Evolutionary conservation across 495 filamentous ascomycete genomes (phyloP).

Genomic region (Immersiella caudata): DNA sequence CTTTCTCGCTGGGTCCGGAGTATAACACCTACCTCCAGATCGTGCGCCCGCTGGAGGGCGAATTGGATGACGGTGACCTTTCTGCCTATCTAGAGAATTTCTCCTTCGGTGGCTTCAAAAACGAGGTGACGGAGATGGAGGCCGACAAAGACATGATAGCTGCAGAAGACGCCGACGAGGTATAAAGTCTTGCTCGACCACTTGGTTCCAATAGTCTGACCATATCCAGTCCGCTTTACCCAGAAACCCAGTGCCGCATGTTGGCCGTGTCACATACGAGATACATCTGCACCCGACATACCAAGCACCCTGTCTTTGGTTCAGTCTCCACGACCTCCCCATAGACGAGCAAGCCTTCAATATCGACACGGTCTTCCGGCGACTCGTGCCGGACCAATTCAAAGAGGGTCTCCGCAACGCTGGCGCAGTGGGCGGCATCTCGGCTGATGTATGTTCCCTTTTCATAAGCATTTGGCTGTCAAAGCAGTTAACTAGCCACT

Average conservation of each 20-base stretch:
- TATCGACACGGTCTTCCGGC: constrained; percentile 69
- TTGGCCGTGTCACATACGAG: constrained; percentile 63
- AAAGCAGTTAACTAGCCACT: constrained; percentile 49
- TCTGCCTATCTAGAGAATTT: constrained; percentile 43
- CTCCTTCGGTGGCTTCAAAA: constrained; percentile 30
- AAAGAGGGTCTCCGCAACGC: constrained; percentile 57
- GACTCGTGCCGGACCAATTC: constrained; percentile 67
- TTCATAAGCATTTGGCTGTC: constrained; percentile 37
- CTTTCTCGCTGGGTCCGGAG: constrained; percentile 35
- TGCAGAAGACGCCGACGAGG: constrained; percentile 54
- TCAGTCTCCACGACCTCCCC: constrained; percentile 53
- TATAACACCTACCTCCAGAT: constrained; percentile 53
- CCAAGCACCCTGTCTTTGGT: constrained; percentile 61
- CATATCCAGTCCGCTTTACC: constrained; percentile 14
- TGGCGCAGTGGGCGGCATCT: constrained; percentile 75
- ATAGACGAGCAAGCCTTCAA: constrained; percentile 45
- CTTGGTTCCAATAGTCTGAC: constrained; percentile 8
- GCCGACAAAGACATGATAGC: constrained; percentile 40
- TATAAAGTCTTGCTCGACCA: constrained; percentile 20
- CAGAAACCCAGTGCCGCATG: constrained; percentile 25
- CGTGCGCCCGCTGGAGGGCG: constrained; percentile 46
- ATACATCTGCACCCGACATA: constrained; percentile 62
- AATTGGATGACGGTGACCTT: constrained; percentile 46
- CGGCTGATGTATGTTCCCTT: constrained; percentile 65
- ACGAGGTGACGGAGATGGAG: constrained; percentile 11